Conservation (phyloP, 2,329 filamentous ascomycete genomes). For the Aspergillus caelatus region DNA sequence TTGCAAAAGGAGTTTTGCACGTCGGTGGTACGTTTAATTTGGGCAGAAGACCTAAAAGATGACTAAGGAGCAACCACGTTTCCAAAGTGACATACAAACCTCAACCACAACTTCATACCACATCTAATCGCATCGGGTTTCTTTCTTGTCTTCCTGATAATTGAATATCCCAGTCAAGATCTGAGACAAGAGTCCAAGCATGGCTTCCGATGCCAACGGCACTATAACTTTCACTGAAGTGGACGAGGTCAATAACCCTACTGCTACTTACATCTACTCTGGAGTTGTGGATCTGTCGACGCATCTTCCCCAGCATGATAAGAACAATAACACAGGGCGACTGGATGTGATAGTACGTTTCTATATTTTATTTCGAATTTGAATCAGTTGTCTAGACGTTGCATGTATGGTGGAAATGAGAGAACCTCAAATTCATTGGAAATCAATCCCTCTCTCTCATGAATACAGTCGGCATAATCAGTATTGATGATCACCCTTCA, state of each 20-base stretch:
- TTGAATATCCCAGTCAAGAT: background rate
- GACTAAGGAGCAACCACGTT: constrained; percentile 1
- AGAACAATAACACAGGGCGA: constrained; percentile 31
- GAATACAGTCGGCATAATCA: background rate
- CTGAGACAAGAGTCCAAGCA: background rate
- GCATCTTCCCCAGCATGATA: background rate
- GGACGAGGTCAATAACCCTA: constrained; percentile 55
- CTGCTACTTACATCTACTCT: constrained; percentile 54
- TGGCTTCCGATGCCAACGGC: constrained; percentile 16
- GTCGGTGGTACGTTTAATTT: background rate
- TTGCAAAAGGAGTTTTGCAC: background rate
- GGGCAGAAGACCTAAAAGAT: background rate
- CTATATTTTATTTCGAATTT: background rate
- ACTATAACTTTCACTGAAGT: constrained; percentile 36
- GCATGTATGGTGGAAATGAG: background rate
- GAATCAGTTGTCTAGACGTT: background rate
- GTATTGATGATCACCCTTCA: background rate
- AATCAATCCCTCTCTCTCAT: background rate
- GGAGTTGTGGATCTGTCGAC: constrained; percentile 17
- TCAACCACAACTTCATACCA: background rate
- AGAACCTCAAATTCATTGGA: background rate
- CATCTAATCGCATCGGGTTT: background rate
- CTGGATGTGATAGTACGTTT: constrained; percentile 49
- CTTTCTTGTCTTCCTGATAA: background rate
- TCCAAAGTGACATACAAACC: background rate